phyloP scores from a whole-genome alignment of 768 basidiomycete genomes.

The Hygrophoropsis aurantiaca region DNA sequence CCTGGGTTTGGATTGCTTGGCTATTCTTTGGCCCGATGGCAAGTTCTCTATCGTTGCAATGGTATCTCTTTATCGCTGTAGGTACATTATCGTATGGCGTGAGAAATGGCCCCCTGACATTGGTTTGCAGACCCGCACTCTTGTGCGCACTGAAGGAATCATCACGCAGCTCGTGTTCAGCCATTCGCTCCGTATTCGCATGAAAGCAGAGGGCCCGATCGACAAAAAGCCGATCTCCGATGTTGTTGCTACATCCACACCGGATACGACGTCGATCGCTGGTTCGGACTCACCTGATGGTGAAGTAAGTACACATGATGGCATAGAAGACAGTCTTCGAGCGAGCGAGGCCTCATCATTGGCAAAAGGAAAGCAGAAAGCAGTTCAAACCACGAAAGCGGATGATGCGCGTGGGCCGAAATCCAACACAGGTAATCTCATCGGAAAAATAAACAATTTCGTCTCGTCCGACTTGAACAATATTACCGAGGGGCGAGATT shows the following conservation, averaged over 20 bases:
- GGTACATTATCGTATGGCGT: slow-evolving; percentile 10
- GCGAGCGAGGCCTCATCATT: slow-evolving; percentile 1
- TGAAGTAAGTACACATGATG: slow-evolving; percentile 6
- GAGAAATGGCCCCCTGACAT: not conserved
- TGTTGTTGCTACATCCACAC: slow-evolving; percentile 3
- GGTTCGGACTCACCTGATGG: slow-evolving; percentile 12
- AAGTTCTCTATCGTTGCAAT: slow-evolving; percentile 46
- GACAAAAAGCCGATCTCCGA: slow-evolving; percentile 1
- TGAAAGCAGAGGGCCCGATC: slow-evolving; percentile 15
- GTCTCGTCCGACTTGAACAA: slow-evolving; percentile 47
- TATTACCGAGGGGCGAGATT: slow-evolving; percentile 16
- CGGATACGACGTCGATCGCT: slow-evolving; percentile 11
- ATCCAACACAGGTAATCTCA: slow-evolving; percentile 46
- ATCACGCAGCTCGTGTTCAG: slow-evolving; percentile 55
- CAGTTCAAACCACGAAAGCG: not conserved
- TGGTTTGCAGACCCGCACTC: slow-evolving; percentile 35
- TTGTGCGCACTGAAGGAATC: slow-evolving; percentile 51
- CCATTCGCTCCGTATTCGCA: slow-evolving; percentile 59
- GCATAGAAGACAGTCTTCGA: slow-evolving; percentile 3
- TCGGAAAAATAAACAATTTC: slow-evolving; percentile 77
- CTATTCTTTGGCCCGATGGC: slow-evolving; percentile 49
- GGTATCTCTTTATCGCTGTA: slow-evolving; percentile 47
- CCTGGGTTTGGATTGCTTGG: slow-evolving; percentile 68
- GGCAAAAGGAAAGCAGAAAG: slow-evolving; percentile 5
- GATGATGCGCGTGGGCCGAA: slow-evolving; percentile 23